Evolutionary conservation across 768 basidiomycete genomes (phyloP).

Genomic region (Cystofilobasidium ferigula): DNA sequence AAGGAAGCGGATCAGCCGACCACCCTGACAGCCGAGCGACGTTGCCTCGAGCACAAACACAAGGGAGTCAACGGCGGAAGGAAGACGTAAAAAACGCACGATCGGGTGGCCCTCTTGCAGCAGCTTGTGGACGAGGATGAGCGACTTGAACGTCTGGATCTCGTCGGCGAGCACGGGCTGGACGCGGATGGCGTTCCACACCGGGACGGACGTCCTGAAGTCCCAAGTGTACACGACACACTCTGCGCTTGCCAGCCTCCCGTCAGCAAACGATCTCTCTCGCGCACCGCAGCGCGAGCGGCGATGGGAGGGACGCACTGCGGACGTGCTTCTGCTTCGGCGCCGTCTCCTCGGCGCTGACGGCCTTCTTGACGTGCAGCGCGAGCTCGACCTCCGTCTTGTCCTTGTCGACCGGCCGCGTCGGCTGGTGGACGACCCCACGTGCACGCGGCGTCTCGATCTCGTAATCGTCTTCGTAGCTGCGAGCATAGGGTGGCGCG

Average conservation of each 20-base stretch:
- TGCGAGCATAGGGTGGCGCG: background rate
- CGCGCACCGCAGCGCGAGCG: constrained; percentile 5
- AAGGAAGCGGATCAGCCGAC: no score
- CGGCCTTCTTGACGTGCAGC: constrained; percentile 96
- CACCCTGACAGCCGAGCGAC: background rate
- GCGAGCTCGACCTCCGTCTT: constrained; percentile 90
- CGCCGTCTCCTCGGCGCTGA: constrained; percentile 83
- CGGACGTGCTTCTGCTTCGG: constrained; percentile 99
- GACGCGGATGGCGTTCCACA: constrained; percentile 93
- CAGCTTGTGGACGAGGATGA: constrained; percentile 96
- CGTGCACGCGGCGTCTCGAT: constrained; percentile 15
- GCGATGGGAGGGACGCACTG: constrained; percentile 49
- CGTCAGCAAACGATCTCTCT: no score
- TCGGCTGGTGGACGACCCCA: constrained; percentile 61
- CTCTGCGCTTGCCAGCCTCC: no score
- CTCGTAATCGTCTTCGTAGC: constrained; percentile 27
- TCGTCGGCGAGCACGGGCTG: constrained; percentile 96
- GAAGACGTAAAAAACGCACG: no score
- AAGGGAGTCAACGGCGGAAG: no score
- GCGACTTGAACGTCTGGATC: constrained; percentile 93
- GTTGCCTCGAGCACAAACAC: background rate
- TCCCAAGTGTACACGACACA: constrained; percentile 99
- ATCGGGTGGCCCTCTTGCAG: constrained; percentile 93
- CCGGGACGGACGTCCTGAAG: constrained; percentile 92
- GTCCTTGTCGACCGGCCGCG: constrained; percentile 95